phyloP scores from a whole-genome alignment of 148 eudicot genomes.

The Fallopia convolvulus region DNA sequence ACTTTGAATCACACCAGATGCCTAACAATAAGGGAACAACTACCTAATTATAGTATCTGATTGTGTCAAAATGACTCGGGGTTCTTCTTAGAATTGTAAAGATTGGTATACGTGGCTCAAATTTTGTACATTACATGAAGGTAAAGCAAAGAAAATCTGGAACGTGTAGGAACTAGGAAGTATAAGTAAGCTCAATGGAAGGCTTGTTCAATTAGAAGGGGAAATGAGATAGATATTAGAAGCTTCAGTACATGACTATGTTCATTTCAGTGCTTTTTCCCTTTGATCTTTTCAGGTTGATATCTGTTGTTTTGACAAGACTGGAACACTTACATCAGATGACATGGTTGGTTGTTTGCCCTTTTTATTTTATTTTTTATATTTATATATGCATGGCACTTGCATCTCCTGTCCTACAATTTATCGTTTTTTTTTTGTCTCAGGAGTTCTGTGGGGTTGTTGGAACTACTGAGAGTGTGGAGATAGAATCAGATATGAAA shows the following conservation, averaged over 20 bases:
- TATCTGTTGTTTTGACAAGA: conserved; percentile 97
- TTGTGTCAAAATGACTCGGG: background rate
- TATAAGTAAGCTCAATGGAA: background rate
- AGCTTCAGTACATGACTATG: background rate
- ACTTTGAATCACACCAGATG: background rate
- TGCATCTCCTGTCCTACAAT: background rate
- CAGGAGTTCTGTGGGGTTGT: conserved; percentile 97
- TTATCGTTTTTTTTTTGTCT: conserved; percentile 15
- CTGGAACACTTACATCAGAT: conserved; percentile 97
- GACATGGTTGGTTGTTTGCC: conserved; percentile 68
- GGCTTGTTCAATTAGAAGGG: background rate
- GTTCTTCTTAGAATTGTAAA: background rate
- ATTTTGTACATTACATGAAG: background rate
- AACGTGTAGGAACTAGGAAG: background rate
- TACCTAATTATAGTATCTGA: background rate
- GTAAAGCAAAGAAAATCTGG: background rate
- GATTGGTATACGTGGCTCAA: background rate
- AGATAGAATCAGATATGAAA: conserved; percentile 64
- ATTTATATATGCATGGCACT: background rate
- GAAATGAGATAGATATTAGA: background rate
- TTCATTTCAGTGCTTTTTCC: conserved; percentile 5
- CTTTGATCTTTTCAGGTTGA: conserved; percentile 59
- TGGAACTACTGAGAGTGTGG: conserved; percentile 65
- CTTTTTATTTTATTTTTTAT: background rate
- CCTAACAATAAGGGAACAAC: background rate